These are phyloP conservation scores for Claviceps paspali DNA, from an alignment of 2,329 filamentous ascomycete genomes.

Conservation along the genomic window DNA sequence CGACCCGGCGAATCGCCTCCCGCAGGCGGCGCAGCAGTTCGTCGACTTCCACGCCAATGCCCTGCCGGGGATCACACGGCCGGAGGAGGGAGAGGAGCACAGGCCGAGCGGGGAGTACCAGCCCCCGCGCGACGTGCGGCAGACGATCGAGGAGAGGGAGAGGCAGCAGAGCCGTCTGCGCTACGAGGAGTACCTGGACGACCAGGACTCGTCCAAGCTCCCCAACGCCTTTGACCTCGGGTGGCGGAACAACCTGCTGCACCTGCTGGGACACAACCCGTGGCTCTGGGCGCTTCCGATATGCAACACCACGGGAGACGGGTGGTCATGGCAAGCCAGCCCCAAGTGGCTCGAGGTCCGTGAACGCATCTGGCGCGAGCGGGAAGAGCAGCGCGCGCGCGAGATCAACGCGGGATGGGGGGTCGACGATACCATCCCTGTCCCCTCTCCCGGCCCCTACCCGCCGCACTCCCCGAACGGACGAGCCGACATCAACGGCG, in stretches of 20 bases:
- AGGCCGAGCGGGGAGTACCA: constrained; percentile 12
- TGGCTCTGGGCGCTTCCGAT: constrained; percentile 68
- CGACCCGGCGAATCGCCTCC: constrained; percentile 32
- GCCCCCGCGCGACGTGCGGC: constrained; percentile 23
- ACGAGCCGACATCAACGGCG: constrained; percentile 7
- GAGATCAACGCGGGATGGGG: constrained; percentile 58
- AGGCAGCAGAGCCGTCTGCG: constrained; percentile 37
- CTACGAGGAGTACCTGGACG: constrained; percentile 66
- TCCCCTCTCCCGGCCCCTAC: neutral
- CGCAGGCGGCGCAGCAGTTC: constrained; percentile 52
- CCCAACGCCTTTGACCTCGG: constrained; percentile 92
- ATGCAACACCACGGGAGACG: constrained; percentile 75
- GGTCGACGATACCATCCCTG: constrained; percentile 8
- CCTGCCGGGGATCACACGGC: constrained; percentile 62
- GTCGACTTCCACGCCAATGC: constrained; percentile 71
- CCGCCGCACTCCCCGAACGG: constrained; percentile 2
- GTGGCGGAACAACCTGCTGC: constrained; percentile 59
- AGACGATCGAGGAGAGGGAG: constrained; percentile 41
- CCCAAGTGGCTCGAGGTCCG: constrained; percentile 60
- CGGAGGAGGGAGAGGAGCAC: constrained; percentile 62
- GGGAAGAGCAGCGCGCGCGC: constrained; percentile 43
- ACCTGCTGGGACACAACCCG: constrained; percentile 65
- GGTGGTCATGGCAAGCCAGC: constrained; percentile 87
- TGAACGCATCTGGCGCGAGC: constrained; percentile 42
- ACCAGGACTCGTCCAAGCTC: constrained; percentile 73